Evolutionary conservation across 345 rosid species (phyloP).

Genomic region (Citrus inodora): DNA sequence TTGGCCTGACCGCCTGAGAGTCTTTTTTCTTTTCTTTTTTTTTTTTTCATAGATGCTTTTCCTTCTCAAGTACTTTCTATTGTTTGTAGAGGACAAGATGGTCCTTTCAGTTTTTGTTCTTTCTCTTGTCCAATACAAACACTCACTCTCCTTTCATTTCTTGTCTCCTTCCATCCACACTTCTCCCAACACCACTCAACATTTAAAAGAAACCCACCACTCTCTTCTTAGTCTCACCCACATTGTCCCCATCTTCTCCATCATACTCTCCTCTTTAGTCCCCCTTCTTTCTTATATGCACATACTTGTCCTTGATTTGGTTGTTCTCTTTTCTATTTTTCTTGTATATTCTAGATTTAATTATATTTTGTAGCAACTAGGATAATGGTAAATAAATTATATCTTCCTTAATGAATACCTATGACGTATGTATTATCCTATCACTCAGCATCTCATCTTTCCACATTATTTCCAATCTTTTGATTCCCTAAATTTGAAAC

Average conservation of each 20-base stretch:
- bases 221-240: conserved; percentile 8
- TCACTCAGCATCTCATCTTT: not conserved
- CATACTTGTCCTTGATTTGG: not conserved
- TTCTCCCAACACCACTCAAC: conserved; percentile 29
- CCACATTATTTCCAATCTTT: not conserved
- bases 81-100: conserved; percentile 53
- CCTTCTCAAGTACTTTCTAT: conserved; percentile 15
- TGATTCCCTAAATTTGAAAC: not conserved
- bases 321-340: not conserved
- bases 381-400: not conserved
- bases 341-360: not conserved
- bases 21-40: not conserved
- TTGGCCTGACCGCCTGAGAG: not conserved
- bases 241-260: conserved; percentile 20
- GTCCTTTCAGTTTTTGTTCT: conserved; percentile 44
- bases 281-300: not conserved
- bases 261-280: not conserved
- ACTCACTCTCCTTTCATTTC: conserved; percentile 29
- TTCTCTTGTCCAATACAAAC: conserved; percentile 33
- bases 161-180: conserved; percentile 37
- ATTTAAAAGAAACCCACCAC: conserved; percentile 1
- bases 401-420: not conserved
- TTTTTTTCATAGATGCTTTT: conserved; percentile 16
- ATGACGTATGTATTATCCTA: too few relatives aligned
- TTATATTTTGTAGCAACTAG: not conserved